These are phyloP conservation scores for Herpotrichia juniperi DNA, from an alignment of 2,329 filamentous ascomycete genomes.

Conservation along the genomic window DNA sequence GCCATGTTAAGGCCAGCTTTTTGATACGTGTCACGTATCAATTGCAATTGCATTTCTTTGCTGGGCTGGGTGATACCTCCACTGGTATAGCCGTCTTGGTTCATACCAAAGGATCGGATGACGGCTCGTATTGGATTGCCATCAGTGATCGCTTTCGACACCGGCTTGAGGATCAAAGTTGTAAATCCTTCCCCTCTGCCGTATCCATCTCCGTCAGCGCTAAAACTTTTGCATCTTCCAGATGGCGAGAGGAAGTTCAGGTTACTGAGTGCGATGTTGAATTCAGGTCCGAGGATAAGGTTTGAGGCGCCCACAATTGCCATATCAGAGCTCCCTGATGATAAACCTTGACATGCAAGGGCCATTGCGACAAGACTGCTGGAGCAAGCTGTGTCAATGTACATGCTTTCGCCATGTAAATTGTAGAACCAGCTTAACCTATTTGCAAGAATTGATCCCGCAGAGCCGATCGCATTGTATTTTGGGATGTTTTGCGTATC, in stretches of 20 bases:
- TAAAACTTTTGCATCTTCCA: constrained; percentile 45
- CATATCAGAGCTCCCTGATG: constrained; percentile 25
- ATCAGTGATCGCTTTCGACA: constrained; percentile 53
- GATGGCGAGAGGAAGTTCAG: constrained; percentile 30
- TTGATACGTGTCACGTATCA: constrained; percentile 41
- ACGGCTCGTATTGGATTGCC: constrained; percentile 39
- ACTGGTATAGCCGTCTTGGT: constrained; percentile 30
- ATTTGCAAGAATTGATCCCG: constrained; percentile 10
- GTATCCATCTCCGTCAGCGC: constrained; percentile 66
- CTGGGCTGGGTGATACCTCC: constrained; percentile 41
- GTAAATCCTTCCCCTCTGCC: constrained; percentile 66
- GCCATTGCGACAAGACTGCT: constrained; percentile 25
- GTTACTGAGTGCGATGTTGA: constrained; percentile 13
- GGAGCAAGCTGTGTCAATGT: constrained; percentile 27
- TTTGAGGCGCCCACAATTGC: constrained; percentile 26
- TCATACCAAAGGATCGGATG: constrained; percentile 33
- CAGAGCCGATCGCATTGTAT: constrained; percentile 2
- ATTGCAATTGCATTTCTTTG: constrained; percentile 50
- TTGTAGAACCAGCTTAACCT: constrained; percentile 23
- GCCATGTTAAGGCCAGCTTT: constrained; percentile 43
- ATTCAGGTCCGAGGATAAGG: constrained; percentile 23
- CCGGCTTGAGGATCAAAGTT: constrained; percentile 34
- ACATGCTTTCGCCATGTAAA: constrained; percentile 18
- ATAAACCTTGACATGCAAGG: constrained; percentile 31
- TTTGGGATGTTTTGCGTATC: constrained; percentile 2